A percentile compares a stretch with the other conserved stretches of the same genome.
Conservation (phyloP, 768 basidiomycete species). For the Glaciozyma martinii region DNA sequence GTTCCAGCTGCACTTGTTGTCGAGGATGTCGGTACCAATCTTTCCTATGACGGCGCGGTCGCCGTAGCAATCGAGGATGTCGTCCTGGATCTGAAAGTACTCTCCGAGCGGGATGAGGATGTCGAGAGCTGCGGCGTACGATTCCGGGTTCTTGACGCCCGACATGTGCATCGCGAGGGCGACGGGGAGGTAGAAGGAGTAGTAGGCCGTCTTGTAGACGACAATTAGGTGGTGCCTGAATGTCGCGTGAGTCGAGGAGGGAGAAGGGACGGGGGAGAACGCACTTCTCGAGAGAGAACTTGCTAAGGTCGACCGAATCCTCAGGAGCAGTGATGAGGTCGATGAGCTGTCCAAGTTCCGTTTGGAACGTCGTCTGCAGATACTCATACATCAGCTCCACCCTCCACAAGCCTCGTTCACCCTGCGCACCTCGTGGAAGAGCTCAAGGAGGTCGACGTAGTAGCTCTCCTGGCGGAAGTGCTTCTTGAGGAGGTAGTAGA, state of each 20-base stretch:
- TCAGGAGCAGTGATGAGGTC: constrained; percentile 94
- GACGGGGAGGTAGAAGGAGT: constrained; percentile 97
- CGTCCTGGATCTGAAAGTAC: constrained; percentile 98
- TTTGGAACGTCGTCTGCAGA: constrained; percentile 61
- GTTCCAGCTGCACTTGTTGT: constrained; percentile 98
- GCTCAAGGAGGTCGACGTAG: constrained; percentile 81
- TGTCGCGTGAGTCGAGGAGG: not conserved
- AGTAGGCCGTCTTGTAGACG: constrained; percentile 93
- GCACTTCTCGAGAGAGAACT: constrained; percentile 78
- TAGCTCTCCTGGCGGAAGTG: constrained; percentile 71
- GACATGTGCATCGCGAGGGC: constrained; percentile 79
- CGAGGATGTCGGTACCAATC: constrained; percentile 93
- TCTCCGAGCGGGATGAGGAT: constrained; percentile 89
- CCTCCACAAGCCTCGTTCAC: not conserved
- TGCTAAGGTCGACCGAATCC: constrained; percentile 70
- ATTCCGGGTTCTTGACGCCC: constrained; percentile 45
- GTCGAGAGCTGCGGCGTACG: constrained; percentile 63
- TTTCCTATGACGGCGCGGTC: constrained; percentile 88
- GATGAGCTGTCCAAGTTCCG: constrained; percentile 91
- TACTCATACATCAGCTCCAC: not conserved
- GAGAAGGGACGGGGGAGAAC: constrained; percentile 26
- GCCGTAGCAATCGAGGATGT: constrained; percentile 87
- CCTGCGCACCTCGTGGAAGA: constrained; percentile 66
- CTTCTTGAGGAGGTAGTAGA: constrained; percentile 79
- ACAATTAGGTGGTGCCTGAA: constrained; percentile 81